Conservation (phyloP, 345 rosid species). For the Gynandropsis gynandra region DNA sequence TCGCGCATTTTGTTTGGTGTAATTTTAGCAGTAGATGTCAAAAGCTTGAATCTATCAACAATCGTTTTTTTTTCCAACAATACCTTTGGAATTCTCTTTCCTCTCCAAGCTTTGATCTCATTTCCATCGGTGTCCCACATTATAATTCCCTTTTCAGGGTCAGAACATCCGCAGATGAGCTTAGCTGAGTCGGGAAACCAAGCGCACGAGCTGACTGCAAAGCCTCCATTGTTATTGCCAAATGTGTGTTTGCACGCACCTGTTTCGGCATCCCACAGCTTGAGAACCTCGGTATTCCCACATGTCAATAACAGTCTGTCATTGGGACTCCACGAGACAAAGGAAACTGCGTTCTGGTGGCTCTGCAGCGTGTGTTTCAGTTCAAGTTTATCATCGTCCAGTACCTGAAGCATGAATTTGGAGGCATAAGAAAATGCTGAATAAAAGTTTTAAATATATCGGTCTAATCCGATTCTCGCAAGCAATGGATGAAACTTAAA, state of each 20-base stretch:
- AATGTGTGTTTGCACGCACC: slow-evolving; percentile 83
- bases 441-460: neutral
- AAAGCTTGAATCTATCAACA: slow-evolving; percentile 10
- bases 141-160: slow-evolving; percentile 72
- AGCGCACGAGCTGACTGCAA: slow-evolving; percentile 84
- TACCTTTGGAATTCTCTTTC: slow-evolving; percentile 71
- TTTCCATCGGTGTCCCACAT: slow-evolving; percentile 86
- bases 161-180: slow-evolving; percentile 83
- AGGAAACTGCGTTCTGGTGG: slow-evolving; percentile 73
- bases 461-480: neutral
- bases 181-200: slow-evolving; percentile 93
- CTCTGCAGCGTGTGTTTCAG: slow-evolving; percentile 52
- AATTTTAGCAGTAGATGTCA: neutral
- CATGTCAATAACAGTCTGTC: slow-evolving; percentile 75
- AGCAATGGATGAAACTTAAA: neutral
- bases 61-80: neutral
- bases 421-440: neutral
- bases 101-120: slow-evolving; percentile 80
- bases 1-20: neutral
- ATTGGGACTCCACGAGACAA: slow-evolving; percentile 88
- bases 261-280: slow-evolving; percentile 89
- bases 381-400: slow-evolving; percentile 47
- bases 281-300: slow-evolving; percentile 72
- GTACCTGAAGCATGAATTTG: slow-evolving; percentile 42
- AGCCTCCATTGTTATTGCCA: slow-evolving; percentile 63